Evolutionary conservation across 1,284 basidiomycete genomes (phyloP), one percentile per base, ranked within the genome.

Genomic region (Phenoliferia sp.): DNA sequence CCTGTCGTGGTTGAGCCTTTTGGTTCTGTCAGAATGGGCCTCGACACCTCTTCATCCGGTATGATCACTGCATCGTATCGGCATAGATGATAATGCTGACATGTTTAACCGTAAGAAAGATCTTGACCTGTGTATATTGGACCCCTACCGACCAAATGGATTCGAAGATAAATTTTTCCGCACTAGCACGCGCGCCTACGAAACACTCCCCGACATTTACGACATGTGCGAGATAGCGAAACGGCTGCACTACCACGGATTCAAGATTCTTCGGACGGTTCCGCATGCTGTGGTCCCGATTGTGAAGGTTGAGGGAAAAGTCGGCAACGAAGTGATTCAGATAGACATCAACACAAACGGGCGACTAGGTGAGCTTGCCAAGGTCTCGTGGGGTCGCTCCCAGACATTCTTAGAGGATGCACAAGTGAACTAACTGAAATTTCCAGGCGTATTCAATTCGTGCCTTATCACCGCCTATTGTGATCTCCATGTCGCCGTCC

Each of bases 51-150:
- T n/a, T 55, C 59, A 15, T 71, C 68, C 17, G 48, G 48, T 52
- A 9, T 26, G 48, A n/a, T 52, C 39, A 15, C 39, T 15, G 39
- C 39, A 15, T 44, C 39, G 39, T n/a, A n/a, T n/a, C n/a, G n/a
- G n/a, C n/a, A n/a, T n/a, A n/a, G n/a, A n/a, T n/a, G n/a, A n/a
- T n/a, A 22, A 7, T 19, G 48, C 48, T 7, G 19, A 52, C 17
- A 44, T 44, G 12, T 44, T 12, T 44, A 22, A 12, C 39, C 12
- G 12, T 44, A 12, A 12, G 12, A 44, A 44, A 52, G 75, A 76
- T 54, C 70, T 76, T 33, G 75, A 76, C 52, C 66, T 76, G 33
- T 75, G 73, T 55, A 62, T 76, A 4, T 65, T 76, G 31, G 75
- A 76, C 64, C 72, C 72, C 31, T 71, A 72, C 26, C 68, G 69